Percentiles rank a stretch among this genome's conserved stretches.
phyloP scores from a whole-genome alignment of 768 basidiomycete genomes.

The Imleria badia region DNA sequence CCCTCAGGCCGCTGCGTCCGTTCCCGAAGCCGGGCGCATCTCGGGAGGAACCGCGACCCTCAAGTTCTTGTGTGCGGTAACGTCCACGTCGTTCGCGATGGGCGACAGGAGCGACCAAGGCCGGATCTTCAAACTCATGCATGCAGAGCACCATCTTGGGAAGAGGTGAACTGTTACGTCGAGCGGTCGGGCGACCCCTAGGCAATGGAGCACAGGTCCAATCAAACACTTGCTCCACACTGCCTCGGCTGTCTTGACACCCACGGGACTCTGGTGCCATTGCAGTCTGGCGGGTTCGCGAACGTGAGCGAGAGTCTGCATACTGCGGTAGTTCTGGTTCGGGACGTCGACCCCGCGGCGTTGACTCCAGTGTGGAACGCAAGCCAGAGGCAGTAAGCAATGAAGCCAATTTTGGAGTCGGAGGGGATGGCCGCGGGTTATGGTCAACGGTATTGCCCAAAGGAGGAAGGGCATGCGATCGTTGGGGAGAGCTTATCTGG shows the following conservation, averaged over 20 bases:
- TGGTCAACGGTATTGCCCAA: slow-evolving; percentile 43
- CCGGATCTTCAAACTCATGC: slow-evolving; percentile 34
- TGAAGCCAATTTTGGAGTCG: slow-evolving; percentile 53
- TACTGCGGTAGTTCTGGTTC: slow-evolving; percentile 35
- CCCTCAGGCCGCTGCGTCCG: slow-evolving; percentile 63
- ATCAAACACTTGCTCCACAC: slow-evolving; percentile 47
- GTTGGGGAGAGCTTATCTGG: slow-evolving; percentile 48
- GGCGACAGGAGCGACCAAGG: slow-evolving; percentile 20
- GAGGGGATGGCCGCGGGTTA: slow-evolving; percentile 50
- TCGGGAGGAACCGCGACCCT: slow-evolving; percentile 39
- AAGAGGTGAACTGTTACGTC: slow-evolving; percentile 60
- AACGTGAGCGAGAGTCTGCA: slow-evolving; percentile 40
- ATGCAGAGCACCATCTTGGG: slow-evolving; percentile 45
- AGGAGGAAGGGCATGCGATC: slow-evolving; percentile 38
- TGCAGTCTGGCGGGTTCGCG: slow-evolving; percentile 31
- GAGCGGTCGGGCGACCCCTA: slow-evolving; percentile 45
- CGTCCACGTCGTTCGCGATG: slow-evolving; percentile 49
- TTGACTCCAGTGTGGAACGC: slow-evolving; percentile 39
- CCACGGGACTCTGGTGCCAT: slow-evolving; percentile 13
- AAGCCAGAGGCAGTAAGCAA: slow-evolving; percentile 33
- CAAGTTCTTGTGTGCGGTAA: slow-evolving; percentile 52
- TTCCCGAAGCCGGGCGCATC: slow-evolving; percentile 61
- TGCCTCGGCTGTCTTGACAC: slow-evolving; percentile 29
- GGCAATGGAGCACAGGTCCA: slow-evolving; percentile 44
- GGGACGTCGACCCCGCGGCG: slow-evolving; percentile 55